Base-by-base conservation (phyloP, 305 asterid species). In the Fraxinus paxiana region DNA sequence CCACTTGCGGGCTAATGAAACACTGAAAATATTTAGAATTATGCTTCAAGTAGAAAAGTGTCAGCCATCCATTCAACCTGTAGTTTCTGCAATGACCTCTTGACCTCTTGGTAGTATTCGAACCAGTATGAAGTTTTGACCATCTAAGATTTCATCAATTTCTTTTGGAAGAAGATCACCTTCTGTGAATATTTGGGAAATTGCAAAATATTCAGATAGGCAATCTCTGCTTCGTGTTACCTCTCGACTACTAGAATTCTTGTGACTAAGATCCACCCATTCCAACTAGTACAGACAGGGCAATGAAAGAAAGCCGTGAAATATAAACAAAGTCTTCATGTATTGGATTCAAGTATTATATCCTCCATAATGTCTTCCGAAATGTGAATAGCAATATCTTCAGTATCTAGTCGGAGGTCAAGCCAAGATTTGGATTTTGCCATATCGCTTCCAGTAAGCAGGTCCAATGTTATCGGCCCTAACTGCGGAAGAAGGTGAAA, bases 401-500 rank as follows among this genome's bases (percentile, higher is more conserved):
- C 89, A 2, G 84, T 4, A 15, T 81, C 82, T 5, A 34, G 37
- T 38, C 78, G 77, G 38, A 86, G 74, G 71, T 88, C 86, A 28
- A 79, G 51, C 89, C 91, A 86, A 5, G 85, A 80, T 5, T 81
- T 38, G 9, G 83, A 81, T 61, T 84, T 84, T 8, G 63, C 56
- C 26, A 83, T 7, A 48, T 81, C 89, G 35, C 9, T 31, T 17
- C 70, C 73, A 46, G 34, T 74, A 48, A 84, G 72, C 28, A 84
- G 83, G 59, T 84, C 84, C 76, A 84, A 7, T 69, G 92, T 91
- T 61, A 81, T 80, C 61, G 75, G 85, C 65, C 82, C 89, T 1
- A 86, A 83, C 71, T 83, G 63, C 12, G 92, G 92, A 69, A 85
- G 86, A 15, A 90, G 84, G 59, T 82, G 86, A 82, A 86, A 83